Evolutionary conservation across 2,329 filamentous ascomycete species (phyloP).

Genomic region (Chrysoporthe cubensis): DNA sequence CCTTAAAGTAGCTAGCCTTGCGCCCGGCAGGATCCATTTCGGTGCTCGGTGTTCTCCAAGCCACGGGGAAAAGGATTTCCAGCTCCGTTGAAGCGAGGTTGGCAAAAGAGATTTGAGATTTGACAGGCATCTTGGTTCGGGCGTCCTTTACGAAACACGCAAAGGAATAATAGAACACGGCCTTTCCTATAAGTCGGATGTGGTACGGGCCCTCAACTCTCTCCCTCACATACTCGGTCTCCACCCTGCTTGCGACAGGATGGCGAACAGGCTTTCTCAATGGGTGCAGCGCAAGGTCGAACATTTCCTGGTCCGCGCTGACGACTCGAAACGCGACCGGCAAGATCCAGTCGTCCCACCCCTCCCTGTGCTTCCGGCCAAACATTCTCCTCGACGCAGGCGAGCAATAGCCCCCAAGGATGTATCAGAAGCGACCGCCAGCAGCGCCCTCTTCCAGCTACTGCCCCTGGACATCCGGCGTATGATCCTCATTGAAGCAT

Average conservation of each 20-base stretch:
- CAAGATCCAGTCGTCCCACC: neutral
- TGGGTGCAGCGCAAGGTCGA: neutral
- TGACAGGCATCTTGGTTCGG: neutral
- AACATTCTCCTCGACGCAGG: neutral
- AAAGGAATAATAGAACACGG: neutral
- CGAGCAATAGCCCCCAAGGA: neutral
- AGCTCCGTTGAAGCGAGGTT: neutral
- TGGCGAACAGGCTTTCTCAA: neutral
- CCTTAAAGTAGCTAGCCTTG: neutral
- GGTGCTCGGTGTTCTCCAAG: neutral
- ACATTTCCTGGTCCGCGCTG: neutral
- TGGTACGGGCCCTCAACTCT: too few species aligned
- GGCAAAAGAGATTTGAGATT: neutral
- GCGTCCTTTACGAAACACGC: neutral
- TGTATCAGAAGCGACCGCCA: neutral
- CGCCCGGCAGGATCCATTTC: neutral
- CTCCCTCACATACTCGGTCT: too few species aligned
- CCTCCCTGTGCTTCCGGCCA: neutral
- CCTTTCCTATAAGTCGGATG: too few species aligned
- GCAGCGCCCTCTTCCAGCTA: constrained; percentile 16
- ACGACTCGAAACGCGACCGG: neutral
- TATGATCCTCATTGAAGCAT: constrained; percentile 19
- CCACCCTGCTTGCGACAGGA: neutral
- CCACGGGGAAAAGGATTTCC: too few species aligned
- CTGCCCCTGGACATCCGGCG: constrained; percentile 14